phyloP scores from a whole-genome alignment of 192 early-diverging fungal species.

The Mortierella claussenii region DNA sequence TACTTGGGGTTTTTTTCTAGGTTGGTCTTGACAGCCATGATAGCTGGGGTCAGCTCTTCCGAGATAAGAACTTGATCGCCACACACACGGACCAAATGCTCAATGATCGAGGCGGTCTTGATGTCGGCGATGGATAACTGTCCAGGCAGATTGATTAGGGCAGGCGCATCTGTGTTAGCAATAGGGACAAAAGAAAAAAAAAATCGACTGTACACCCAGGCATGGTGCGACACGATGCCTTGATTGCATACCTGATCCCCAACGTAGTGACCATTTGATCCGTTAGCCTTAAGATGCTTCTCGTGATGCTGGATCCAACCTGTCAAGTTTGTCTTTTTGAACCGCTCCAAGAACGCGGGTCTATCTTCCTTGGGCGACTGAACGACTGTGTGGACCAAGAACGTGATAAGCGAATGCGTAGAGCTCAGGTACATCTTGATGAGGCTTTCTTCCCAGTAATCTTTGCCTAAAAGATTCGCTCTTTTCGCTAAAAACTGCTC shows the following conservation, averaged over 20 bases:
- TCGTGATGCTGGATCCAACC: slow-evolving; percentile 25
- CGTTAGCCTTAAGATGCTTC: slow-evolving; percentile 26
- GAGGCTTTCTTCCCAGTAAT: slow-evolving; percentile 29
- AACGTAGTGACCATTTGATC: slow-evolving; percentile 42
- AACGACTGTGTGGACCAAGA: slow-evolving; percentile 19
- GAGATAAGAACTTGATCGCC: slow-evolving; percentile 19
- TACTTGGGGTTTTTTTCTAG: slow-evolving; percentile 39
- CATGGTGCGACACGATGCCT: background rate
- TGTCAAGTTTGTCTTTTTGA: slow-evolving; percentile 16
- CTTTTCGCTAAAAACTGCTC: slow-evolving; percentile 26
- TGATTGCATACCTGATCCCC: slow-evolving; percentile 11
- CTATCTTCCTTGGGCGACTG: slow-evolving; percentile 17
- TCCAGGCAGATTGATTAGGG: too few relatives aligned
- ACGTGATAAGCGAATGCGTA: slow-evolving; percentile 23
- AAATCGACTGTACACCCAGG: background rate
- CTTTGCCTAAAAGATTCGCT: slow-evolving; percentile 6
- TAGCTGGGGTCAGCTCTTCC: slow-evolving; percentile 30
- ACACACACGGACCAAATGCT: slow-evolving; percentile 24
- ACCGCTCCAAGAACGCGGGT: slow-evolving; percentile 18
- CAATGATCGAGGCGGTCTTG: slow-evolving; percentile 35
- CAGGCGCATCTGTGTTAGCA: too few relatives aligned
- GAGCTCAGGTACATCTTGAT: slow-evolving; percentile 40
- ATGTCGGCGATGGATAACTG: slow-evolving; percentile 37
- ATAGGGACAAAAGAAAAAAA: background rate
- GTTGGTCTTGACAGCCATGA: slow-evolving; percentile 40